Percentiles rank a stretch among this genome's conserved stretches.
These are phyloP conservation scores for Kentomonas sorsogonicus DNA, from an alignment of 208 protist genomes.

Conservation along the genomic window DNA sequence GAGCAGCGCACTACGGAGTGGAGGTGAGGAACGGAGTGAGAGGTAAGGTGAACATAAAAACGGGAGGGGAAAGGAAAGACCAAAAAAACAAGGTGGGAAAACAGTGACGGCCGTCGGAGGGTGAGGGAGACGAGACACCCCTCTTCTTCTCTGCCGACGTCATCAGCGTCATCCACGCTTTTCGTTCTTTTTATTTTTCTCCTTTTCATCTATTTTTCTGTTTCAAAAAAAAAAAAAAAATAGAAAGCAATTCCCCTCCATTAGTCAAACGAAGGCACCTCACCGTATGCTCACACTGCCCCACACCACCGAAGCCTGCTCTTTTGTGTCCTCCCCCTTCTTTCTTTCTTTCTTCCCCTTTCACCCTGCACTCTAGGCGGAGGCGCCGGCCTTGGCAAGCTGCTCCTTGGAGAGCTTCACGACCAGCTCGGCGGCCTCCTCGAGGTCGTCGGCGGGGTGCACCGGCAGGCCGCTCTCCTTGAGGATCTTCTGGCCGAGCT, in stretches of 20 bases:
- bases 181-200: background rate
- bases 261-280: background rate
- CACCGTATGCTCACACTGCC: background rate
- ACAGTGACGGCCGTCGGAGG: too few relatives aligned
- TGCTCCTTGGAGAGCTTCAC: conserved; percentile 44
- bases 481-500: conserved; percentile 93
- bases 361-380: background rate
- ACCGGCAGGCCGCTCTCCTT: conserved; percentile 76
- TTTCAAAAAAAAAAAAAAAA: conserved; percentile 7
- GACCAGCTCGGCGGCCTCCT: conserved; percentile 72
- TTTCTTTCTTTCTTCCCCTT: conserved; percentile 7
- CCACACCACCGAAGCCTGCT: background rate
- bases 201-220: background rate
- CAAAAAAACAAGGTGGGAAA: too few relatives aligned
- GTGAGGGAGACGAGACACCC: too few relatives aligned
- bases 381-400: background rate
- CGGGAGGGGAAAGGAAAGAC: too few relatives aligned
- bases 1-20: too few relatives aligned
- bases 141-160: too few relatives aligned
- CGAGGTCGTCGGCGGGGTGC: conserved; percentile 79
- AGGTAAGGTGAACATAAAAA: too few relatives aligned
- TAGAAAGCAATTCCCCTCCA: background rate
- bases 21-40: too few relatives aligned
- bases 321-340: conserved; percentile 8
- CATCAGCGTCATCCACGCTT: too few relatives aligned